Evolutionary conservation across 345 rosid genomes (phyloP).

Genomic region (Sonneratia caseolaris): DNA sequence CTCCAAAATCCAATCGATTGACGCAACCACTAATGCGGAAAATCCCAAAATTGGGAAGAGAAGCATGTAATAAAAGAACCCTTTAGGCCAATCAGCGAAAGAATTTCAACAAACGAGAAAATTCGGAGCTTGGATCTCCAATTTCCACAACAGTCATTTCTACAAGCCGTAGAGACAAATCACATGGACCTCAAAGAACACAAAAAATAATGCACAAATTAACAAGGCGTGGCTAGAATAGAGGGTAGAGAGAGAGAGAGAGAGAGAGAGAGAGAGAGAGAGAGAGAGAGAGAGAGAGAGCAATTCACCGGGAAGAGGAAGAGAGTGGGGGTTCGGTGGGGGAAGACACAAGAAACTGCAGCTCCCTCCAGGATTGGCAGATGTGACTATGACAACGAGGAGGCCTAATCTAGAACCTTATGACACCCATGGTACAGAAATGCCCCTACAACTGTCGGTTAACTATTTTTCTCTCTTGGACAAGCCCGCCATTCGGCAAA

Average conservation of each 20-base stretch:
- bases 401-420: too few relatives aligned
- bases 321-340: too few relatives aligned
- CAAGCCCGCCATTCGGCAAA: too few relatives aligned
- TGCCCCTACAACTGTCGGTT: too few relatives aligned
- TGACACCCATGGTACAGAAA: too few relatives aligned
- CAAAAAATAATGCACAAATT: background rate
- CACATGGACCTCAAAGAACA: background rate
- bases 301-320: too few relatives aligned
- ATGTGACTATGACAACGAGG: too few relatives aligned
- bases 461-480: too few relatives aligned
- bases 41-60: background rate
- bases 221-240: too few relatives aligned
- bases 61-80: background rate
- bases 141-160: background rate
- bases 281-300: background rate
- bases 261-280: background rate
- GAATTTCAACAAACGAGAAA: background rate
- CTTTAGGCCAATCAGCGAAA: background rate
- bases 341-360: too few relatives aligned
- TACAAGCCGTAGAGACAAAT: background rate
- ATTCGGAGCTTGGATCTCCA: constrained; percentile 1
- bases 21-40: background rate
- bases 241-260: background rate
- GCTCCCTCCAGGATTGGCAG: too few relatives aligned
- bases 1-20: background rate